These are phyloP conservation scores for Penicillium expansum DNA, from an alignment of 2,329 filamentous ascomycete genomes.

Conservation along the genomic window DNA sequence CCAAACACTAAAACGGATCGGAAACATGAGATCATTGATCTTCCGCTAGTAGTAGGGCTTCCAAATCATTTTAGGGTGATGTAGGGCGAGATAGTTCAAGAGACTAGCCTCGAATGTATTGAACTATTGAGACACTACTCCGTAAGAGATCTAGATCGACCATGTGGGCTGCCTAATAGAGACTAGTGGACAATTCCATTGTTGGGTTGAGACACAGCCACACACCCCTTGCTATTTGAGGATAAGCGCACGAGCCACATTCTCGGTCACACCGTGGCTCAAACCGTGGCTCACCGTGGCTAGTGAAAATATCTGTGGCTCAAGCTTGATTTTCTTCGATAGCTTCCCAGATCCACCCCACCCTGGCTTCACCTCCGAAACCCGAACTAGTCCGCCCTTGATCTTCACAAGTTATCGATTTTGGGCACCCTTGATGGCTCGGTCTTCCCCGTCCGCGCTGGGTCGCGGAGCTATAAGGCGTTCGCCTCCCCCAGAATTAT, in stretches of 20 bases:
- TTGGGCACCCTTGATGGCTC: conserved; percentile 17
- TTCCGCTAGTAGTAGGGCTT: conserved; percentile 10
- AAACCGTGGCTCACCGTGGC: conserved; percentile 15
- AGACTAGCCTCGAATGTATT: conserved; percentile 3
- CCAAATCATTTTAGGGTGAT: conserved; percentile 18
- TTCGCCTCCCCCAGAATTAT: conserved; percentile 9
- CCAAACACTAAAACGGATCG: neutral
- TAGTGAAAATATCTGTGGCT: conserved; percentile 13
- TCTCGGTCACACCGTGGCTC: conserved; percentile 23
- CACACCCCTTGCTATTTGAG: conserved; percentile 14
- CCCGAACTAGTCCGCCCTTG: conserved; percentile 28
- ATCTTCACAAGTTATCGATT: conserved; percentile 27
- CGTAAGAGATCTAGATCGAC: conserved; percentile 2
- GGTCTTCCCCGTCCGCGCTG: conserved; percentile 16
- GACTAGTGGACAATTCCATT: conserved; percentile 6
- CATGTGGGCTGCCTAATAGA: neutral
- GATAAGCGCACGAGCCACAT: conserved; percentile 19
- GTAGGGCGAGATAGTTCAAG: conserved; percentile 1
- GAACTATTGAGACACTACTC: conserved; percentile 4
- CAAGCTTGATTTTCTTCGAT: conserved; percentile 16
- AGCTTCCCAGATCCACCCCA: conserved; percentile 22
- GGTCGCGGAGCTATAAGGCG: conserved; percentile 19
- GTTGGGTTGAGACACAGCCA: conserved; percentile 11
- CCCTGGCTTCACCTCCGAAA: conserved; percentile 10
- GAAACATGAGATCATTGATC: conserved; percentile 1